A percentile compares a stretch with the other conserved stretches of the same genome.
Conservation (phyloP, 345 rosid species). For the Syzygium aromaticum region DNA sequence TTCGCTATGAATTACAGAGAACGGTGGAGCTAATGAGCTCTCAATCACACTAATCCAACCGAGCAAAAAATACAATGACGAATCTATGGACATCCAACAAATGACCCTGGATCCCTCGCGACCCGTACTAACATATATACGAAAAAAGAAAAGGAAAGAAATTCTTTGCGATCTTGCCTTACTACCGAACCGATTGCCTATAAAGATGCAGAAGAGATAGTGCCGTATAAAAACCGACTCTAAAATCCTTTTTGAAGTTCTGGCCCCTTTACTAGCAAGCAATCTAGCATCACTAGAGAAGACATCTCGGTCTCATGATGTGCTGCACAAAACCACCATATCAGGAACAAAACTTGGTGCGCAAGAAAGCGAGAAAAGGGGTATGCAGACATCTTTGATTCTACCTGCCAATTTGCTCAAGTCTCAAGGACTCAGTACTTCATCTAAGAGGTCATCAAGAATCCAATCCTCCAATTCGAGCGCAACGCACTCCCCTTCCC, state of each 20-base stretch:
- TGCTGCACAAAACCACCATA: not conserved
- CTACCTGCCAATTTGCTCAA: not conserved
- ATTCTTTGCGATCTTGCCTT: not conserved
- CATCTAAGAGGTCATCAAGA: slow-evolving; percentile 50
- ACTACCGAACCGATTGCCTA: not conserved
- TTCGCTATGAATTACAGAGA: not conserved
- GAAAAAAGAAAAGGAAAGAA: not conserved
- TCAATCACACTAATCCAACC: not conserved
- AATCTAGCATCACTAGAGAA: not conserved
- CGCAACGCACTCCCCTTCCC: slow-evolving; percentile 50
- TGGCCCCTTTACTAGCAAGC: not conserved
- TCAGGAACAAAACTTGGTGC: not conserved
- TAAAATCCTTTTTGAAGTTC: not conserved
- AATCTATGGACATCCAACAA: not conserved
- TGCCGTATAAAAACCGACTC: not conserved
- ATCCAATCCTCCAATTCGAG: slow-evolving; percentile 72
- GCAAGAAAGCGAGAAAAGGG: not conserved
- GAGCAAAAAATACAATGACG: not conserved
- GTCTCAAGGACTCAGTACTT: slow-evolving; percentile 16
- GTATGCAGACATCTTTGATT: not conserved
- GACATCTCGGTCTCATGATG: not conserved
- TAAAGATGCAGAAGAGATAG: not conserved
- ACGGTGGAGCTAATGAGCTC: not conserved
- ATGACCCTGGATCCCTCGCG: not conserved
- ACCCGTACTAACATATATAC: not conserved